A percentile compares a stretch with the other conserved stretches of the same genome.
Evolutionary conservation across 345 rosid species (phyloP).

Genomic region (Acer saccharum): DNA sequence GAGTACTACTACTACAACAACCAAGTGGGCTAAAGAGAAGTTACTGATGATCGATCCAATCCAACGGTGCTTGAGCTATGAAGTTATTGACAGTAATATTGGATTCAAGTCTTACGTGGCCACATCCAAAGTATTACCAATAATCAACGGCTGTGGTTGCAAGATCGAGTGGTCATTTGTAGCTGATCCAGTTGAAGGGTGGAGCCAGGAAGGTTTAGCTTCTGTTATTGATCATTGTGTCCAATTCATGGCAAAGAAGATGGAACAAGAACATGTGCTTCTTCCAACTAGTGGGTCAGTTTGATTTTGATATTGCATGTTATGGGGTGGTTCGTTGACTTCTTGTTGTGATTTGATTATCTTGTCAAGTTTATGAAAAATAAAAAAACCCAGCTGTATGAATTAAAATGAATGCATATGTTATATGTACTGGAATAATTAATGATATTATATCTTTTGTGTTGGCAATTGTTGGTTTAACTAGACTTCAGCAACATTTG

Average conservation of each 20-base stretch:
- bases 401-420: neutral
- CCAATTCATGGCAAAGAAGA: constrained; percentile 42
- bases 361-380: neutral
- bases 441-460: neutral
- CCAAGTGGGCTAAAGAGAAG: constrained; percentile 55
- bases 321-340: neutral
- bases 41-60: constrained; percentile 43
- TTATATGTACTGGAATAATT: neutral
- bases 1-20: neutral
- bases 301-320: neutral
- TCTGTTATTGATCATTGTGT: constrained; percentile 36
- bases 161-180: constrained; percentile 64
- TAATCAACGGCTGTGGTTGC: constrained; percentile 35
- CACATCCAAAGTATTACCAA: constrained; percentile 38
- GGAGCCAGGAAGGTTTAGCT: constrained; percentile 43
- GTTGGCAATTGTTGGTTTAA: neutral
- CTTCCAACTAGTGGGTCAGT: neutral
- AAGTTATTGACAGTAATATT: constrained; percentile 52
- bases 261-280: constrained; percentile 32
- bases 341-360: neutral
- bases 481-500: too few relatives aligned
- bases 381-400: neutral
- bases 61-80: constrained; percentile 52
- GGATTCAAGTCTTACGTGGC: constrained; percentile 54
- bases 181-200: constrained; percentile 56